Base-by-base conservation (phyloP, 345 rosid species). In the Geranium brycei region DNA sequence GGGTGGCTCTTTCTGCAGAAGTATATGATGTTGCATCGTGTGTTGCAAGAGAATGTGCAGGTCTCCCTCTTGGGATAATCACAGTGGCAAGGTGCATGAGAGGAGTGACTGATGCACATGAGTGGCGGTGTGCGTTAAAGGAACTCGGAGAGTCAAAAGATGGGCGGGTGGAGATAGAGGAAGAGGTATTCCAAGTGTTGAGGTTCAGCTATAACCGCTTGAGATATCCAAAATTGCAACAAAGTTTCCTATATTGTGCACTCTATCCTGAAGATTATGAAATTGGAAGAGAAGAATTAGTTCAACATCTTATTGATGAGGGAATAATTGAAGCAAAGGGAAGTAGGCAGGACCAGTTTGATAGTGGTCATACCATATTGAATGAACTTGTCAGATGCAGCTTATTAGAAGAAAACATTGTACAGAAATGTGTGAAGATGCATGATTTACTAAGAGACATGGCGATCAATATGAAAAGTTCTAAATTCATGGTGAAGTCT, bases 371-470 rank as follows among this genome's bases (percentile, higher is more conserved):
- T 19, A 14, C 53, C 14, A 57, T 69, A 4, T 13, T 71, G 4
- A 61, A 56, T 17, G 30, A 19, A 30, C 62, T 65, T 14, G 58
- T 32, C 35, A 69, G 55, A 3, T 61, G 7, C 0, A 62, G 69
- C 51, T 67, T 77, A 17, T 53, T 77, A 3, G 71, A 74, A 19
- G 53, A 12, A 12, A 47, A 7, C 40, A 40, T 6, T 35, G 7
- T 7, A 35, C 41, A 1, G 1, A 1, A 15, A 2, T 14, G 4
- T 41, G 68, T 75, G 10, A 62, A 64, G 41, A 64, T 75, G 64
- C 72, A 75, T 59, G 65, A 65, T 55, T 35, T 71, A n/a, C 58
- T 71, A 0, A 59, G 75, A 4, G 79, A 68, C 17, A 75, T 71
- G 75, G 72, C 73, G 10, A 51, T 51, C 1, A 16, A 32, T 0